Evolutionary conservation across 2,329 filamentous ascomycete species (phyloP), one percentile per base, ranked within the genome.

Genomic region (Massarina eburnea): DNA sequence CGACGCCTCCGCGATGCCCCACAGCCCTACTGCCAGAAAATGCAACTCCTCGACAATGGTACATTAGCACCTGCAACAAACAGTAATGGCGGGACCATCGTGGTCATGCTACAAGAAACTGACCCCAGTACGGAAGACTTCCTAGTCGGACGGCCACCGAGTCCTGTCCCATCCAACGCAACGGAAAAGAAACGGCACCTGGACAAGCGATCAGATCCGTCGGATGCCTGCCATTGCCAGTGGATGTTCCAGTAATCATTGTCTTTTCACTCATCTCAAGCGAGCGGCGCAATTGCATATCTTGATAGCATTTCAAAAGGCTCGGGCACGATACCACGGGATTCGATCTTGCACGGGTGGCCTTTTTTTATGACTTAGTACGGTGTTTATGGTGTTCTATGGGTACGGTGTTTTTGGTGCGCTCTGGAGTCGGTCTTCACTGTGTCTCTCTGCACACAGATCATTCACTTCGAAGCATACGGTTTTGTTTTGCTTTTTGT

Each of bases 21-120:
- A 8, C 58, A 73, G 40, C 79, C 83, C 1, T 86, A 85, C 62
- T 88, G 84, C 59, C 76, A 85, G 57, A 79, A 85, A 59, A 85
- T 85, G 76, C 73, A 80, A 50, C 73, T 87, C 10, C 68, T 82
- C 43, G 67, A 78, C 38, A 72, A 82, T 51, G 78, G 78, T 22
- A 56, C 65, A 8, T 62, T 79, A 26, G 66, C 71, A 22, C 62
- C 66, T 27, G 66, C 67, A 20, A 48, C 54, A 1, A 64, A 70
- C 42, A 49, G 47, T 17, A 61, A 68, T 34, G 68, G 66, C 21
- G 54, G 67, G 5, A 64, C 64, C 3, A 66, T 74, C 36, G 63
- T 61, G 14, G 56, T 76, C 17, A 49, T 58, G 45, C 57, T 78
- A 9, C 60, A 71, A 46, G 75, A 77, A 55, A 45, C 57, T 2